These are phyloP conservation scores for Pelargonium myrrhifolium DNA, from an alignment of 441 rosid species.

Conservation along the genomic window DNA sequence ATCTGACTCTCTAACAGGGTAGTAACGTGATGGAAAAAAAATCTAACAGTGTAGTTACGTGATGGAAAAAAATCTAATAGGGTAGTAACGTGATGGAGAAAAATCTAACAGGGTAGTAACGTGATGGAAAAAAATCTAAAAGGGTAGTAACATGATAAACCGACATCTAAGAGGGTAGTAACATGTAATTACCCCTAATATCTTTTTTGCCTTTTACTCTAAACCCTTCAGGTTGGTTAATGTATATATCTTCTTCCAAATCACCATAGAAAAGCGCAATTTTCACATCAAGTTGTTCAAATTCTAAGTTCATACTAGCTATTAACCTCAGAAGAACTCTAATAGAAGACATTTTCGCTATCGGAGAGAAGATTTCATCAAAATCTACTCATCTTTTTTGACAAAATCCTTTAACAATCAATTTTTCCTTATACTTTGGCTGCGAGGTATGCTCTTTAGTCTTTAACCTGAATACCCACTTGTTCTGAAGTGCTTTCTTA, in stretches of 20 bases:
- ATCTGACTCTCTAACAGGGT: no score
- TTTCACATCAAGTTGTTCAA: conserved; percentile 4
- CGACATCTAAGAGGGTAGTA: no score
- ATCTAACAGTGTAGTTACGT: no score
- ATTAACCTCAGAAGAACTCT: neutral
- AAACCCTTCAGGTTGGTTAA: neutral
- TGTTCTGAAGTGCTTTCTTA: neutral
- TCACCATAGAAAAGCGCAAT: conserved; percentile 1
- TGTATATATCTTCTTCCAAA: neutral
- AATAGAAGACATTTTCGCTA: neutral
- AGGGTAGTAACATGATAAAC: no score
- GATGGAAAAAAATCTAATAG: no score
- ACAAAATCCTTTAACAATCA: neutral
- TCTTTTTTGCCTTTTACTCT: neutral
- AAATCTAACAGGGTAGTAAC: no score
- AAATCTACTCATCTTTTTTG: neutral
- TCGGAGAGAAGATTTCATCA: neutral
- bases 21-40: no score
- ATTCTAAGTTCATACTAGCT: neutral
- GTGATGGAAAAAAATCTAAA: no score
- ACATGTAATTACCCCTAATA: no score
- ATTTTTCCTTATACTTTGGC: neutral
- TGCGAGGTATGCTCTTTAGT: neutral
- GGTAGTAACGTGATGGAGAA: no score
- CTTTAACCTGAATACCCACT: neutral